Percentiles rank a stretch among this genome's conserved stretches.
Conservation (phyloP, 2,329 filamentous ascomycete species). For the Epichloe uncinata region DNA sequence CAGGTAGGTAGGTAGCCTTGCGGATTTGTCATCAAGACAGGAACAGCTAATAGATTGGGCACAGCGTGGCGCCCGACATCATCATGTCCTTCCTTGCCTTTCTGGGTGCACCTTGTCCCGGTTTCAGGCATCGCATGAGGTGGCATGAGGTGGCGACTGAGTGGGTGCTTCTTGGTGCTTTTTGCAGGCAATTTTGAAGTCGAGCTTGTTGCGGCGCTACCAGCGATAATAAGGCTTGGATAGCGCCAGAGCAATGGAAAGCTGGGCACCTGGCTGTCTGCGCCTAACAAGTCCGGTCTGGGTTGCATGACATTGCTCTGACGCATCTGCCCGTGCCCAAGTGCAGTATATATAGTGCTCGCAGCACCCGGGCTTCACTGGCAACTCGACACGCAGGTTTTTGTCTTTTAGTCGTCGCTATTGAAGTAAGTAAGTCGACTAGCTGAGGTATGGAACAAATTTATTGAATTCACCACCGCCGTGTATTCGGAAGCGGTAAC, state of each 20-base stretch:
- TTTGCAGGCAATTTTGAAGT: neutral
- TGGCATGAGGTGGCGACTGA: neutral
- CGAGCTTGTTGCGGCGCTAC: neutral
- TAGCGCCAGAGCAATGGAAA: neutral
- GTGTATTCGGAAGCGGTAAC: constrained; percentile 10
- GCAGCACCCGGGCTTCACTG: neutral
- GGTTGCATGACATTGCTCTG: neutral
- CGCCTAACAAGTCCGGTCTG: neutral
- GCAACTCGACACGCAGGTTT: neutral
- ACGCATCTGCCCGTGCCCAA: neutral
- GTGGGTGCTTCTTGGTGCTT: neutral
- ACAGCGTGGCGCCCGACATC: neutral
- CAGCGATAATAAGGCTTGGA: neutral
- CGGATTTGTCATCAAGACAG: constrained; percentile 3
- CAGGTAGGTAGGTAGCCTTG: neutral
- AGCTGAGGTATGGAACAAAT: neutral
- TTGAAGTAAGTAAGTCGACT: neutral
- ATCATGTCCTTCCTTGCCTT: neutral
- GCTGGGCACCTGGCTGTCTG: neutral
- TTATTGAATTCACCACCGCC: neutral
- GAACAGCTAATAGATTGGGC: constrained; percentile 1
- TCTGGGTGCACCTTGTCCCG: neutral
- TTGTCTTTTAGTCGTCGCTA: neutral
- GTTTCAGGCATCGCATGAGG: neutral
- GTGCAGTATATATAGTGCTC: neutral